A percentile compares a stretch with the other conserved stretches of the same genome.
Evolutionary conservation across 2,329 filamentous ascomycete genomes (phyloP).

Genomic region (Colletotrichum musae): DNA sequence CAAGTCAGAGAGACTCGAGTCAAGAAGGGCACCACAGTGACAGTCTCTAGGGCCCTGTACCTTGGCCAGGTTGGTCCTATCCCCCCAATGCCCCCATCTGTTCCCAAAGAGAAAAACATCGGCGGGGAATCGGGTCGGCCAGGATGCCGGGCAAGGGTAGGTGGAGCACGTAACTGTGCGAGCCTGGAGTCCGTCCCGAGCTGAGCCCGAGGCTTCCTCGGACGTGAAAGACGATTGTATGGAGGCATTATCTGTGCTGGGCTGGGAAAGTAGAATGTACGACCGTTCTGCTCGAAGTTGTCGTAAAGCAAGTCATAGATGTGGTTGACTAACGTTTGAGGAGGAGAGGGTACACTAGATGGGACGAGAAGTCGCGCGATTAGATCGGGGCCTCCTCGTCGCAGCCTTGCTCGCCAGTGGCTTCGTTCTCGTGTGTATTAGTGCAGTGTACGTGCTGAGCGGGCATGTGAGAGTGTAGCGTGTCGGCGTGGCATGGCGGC

Average conservation of each 20-base stretch:
- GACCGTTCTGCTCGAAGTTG: neutral
- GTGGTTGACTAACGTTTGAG: neutral
- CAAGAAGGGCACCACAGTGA: conserved; percentile 20
- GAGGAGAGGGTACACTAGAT: neutral
- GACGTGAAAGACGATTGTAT: neutral
- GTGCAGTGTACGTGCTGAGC: neutral
- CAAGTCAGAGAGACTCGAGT: conserved; percentile 31
- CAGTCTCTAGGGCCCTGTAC: conserved; percentile 18
- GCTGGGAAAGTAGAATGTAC: neutral
- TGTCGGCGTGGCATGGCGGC: neutral
- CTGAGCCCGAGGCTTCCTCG: conserved; percentile 3
- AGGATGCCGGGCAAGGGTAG: conserved; percentile 23
- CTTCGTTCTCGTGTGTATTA: conserved; percentile 15
- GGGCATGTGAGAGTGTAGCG: no score
- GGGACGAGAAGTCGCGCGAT: conserved; percentile 14
- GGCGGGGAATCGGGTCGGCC: conserved; percentile 30
- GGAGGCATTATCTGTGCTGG: conserved; percentile 4
- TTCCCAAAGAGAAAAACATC: conserved; percentile 32
- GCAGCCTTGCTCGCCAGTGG: conserved; percentile 3
- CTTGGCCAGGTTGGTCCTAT: conserved; percentile 26
- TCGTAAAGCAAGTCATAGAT: neutral
- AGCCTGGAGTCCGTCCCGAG: neutral
- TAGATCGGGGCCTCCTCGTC: neutral
- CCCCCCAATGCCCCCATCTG: conserved; percentile 13
- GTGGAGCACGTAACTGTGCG: neutral